phyloP scores from a whole-genome alignment of 345 rosid species.

The Excoecaria agallocha region DNA sequence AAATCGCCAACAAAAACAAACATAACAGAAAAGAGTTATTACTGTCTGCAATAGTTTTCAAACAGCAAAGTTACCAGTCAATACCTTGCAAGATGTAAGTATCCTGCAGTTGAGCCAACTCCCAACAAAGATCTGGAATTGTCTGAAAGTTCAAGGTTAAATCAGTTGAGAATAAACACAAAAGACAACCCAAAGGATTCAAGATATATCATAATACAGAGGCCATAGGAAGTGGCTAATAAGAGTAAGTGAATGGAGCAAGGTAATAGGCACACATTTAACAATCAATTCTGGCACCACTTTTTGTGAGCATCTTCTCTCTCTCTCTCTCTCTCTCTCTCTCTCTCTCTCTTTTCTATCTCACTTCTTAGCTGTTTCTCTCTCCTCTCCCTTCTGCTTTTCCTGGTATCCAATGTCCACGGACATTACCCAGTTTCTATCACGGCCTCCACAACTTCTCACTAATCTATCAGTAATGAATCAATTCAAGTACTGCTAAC shows the following conservation, averaged over 20 bases:
- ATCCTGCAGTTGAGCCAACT: slow-evolving; percentile 92
- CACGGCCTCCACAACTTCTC: background rate
- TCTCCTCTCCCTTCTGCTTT: background rate
- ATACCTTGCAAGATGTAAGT: slow-evolving; percentile 92
- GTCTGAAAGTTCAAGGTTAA: slow-evolving; percentile 38
- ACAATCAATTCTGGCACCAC: background rate
- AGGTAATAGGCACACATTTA: background rate
- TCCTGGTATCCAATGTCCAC: background rate
- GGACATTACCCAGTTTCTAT: background rate
- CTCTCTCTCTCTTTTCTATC: too few species aligned
- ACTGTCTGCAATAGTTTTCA: slow-evolving; percentile 1
- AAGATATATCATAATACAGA: background rate
- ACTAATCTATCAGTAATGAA: background rate
- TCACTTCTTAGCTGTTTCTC: too few species aligned
- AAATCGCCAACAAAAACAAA: too few species aligned
- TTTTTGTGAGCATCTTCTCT: background rate
- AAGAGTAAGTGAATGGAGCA: background rate
- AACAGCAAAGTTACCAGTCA: slow-evolving; percentile 16
- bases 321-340: background rate
- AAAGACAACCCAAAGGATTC: background rate
- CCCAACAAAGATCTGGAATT: slow-evolving; percentile 96
- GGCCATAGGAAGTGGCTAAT: background rate
- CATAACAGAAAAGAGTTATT: background rate
- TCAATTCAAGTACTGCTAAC: background rate
- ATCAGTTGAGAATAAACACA: slow-evolving; percentile 1